Base-by-base conservation (phyloP, 805 yeast species). In the Saturnispora mendoncae region DNA sequence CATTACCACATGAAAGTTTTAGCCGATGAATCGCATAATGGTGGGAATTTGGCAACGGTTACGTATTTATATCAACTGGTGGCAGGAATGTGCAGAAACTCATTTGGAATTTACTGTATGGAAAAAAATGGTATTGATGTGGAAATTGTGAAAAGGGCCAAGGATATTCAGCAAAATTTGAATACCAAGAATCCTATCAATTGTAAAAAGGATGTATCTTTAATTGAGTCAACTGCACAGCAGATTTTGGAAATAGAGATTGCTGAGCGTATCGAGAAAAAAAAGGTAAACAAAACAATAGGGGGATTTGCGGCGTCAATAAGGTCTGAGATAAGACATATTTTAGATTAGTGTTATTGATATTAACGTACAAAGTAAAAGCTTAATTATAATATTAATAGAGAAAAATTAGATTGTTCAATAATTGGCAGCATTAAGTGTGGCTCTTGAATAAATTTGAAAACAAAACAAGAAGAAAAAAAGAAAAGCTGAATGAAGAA, bases 101-200 rank as follows among this genome's bases (percentile, higher is more conserved):
- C 72, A 3, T 61, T 57, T 52, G 72, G 69, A 0, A 52, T 67
- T 2, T 51, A 55, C 19, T 71, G 74, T 55, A 74, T 74, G 3
- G 53, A 56, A 29, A 43, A 53, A 9, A 61, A 36, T 21, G 43
- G 44, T 3, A 48, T 50, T 4, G 50, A 52, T 6, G 31, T 39
- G 3, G 25, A 18, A 1, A 25, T 29, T 4, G 20, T 48, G 4
- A 14, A 25, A 8, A 38, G 25, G 20, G 50, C 54, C 9, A 23
- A 23, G 25, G 25, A 23, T 6, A 23, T 23, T 23, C 25, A n/a
- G n/a, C n/a, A n/a, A n/a, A n/a, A n/a, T n/a, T n/a, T n/a, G n/a
- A n/a, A n/a, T n/a, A n/a, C n/a, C n/a, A n/a, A n/a, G n/a, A n/a
- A n/a, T n/a, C n/a, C n/a, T n/a, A n/a, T n/a, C n/a, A n/a, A n/a